A percentile compares a stretch with the other conserved stretches of the same genome.
phyloP scores from a whole-genome alignment of 192 early-diverging fungal genomes.

The Gryganskiella cystojenkinii region DNA sequence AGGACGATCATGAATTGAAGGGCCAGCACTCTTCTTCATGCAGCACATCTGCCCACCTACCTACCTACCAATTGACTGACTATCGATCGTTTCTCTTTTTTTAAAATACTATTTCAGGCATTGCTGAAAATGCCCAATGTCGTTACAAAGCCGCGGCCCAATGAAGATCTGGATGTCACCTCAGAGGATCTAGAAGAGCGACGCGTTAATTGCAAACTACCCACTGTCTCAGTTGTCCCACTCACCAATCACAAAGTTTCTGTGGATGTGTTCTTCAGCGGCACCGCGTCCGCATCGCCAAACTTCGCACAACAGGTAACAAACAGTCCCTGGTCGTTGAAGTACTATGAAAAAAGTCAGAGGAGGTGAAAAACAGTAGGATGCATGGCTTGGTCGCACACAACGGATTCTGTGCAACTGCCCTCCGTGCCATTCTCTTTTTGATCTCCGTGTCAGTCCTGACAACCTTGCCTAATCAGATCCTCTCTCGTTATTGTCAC shows the following conservation, averaged over 20 bases:
- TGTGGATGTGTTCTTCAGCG: background rate
- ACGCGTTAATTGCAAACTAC: slow-evolving; percentile 18
- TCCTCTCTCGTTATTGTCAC: no score
- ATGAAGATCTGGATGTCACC: slow-evolving; percentile 8
- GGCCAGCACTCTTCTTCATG: background rate
- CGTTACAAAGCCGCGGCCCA: slow-evolving; percentile 28
- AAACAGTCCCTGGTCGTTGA: background rate
- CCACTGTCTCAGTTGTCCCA: background rate
- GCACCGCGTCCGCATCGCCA: slow-evolving; percentile 14
- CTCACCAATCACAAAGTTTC: slow-evolving; percentile 6
- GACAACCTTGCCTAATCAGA: no score
- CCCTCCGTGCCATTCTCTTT: background rate
- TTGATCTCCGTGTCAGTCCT: background rate
- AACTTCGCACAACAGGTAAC: slow-evolving; percentile 22
- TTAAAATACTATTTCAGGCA: slow-evolving; percentile 12
- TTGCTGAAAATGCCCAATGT: slow-evolving; percentile 42
- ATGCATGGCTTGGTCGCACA: background rate
- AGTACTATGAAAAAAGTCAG: background rate
- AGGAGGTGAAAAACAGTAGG: background rate
- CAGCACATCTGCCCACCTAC: background rate
- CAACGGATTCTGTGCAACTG: slow-evolving; percentile 5
- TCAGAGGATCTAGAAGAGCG: background rate
- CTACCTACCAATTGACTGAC: background rate
- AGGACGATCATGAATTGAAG: background rate
- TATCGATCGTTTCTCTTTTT: background rate